Base-by-base conservation (phyloP, 2,329 filamentous ascomycete genomes). In the Botrytis fabae region DNA sequence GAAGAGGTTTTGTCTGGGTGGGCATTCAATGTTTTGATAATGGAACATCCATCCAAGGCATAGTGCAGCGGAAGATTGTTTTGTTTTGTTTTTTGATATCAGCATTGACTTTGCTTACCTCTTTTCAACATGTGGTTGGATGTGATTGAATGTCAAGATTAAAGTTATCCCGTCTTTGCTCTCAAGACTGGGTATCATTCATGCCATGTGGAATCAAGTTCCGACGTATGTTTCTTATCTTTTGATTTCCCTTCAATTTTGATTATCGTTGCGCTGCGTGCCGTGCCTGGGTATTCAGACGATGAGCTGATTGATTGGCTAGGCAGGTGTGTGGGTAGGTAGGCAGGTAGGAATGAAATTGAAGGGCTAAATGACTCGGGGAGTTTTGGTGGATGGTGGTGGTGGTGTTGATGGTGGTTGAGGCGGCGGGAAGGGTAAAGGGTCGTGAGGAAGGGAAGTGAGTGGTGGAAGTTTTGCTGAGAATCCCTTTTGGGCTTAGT, bases 111-210 rank as follows among this genome's bases (percentile, higher is more conserved):
- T 65, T 35, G 28, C 62, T 65, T 38, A 65, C 62, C 42, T 65
- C 20, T 65, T 25, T 64, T 2, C 12, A 22, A 65, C n/a, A 65
- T 65, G 62, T 65, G 62, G 42, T 65, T n/a, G 62, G 48, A 48
- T 48, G 14, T 40, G 62, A 65, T 65, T 65, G 62, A 65, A 48
- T n/a, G 40, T 25, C 48, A 51, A 28, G n/a, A 35, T 46, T 32
- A n/a, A 46, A 32, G 40, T 63, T 44, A 44, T 42, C 61, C 40
- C 40, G 25, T 22, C 42, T 44, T 46, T 18, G n/a, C 16, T 42
- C 22, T 62, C 25, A 28, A 63, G 25, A 28, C 16, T 20, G 61
- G 20, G 18, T 44, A 44, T 63, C 38, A 63, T 28, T 63, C 38
- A 42, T 63, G 60, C 60, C 62, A 46, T 64, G 46, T 14, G 18